Conservation (phyloP, 192 early-diverging fungal genomes). For the Funneliformis geosporum region DNA sequence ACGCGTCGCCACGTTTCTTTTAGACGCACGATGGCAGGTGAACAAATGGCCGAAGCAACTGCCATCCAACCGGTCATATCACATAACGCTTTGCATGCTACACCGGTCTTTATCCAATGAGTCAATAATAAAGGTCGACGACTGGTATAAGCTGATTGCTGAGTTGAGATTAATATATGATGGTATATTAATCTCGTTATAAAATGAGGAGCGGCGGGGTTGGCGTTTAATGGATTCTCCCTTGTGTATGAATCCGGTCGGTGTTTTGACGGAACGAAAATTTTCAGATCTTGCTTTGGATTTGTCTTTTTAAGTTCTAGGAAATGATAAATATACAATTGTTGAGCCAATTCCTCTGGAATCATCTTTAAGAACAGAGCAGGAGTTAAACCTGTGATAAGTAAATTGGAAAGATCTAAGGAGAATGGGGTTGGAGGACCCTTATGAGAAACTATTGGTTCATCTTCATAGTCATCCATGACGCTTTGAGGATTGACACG, state of each 20-base stretch:
- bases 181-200: slow-evolving; percentile 66
- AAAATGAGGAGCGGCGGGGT: slow-evolving; percentile 66
- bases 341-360: slow-evolving; percentile 64
- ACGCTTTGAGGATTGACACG: not conserved
- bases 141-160: slow-evolving; percentile 49
- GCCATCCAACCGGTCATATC: slow-evolving; percentile 68
- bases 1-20: slow-evolving; percentile 73
- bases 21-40: slow-evolving; percentile 64
- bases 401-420: slow-evolving; percentile 50
- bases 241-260: slow-evolving; percentile 31
- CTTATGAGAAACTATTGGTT: not conserved
- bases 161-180: slow-evolving; percentile 62
- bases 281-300: slow-evolving; percentile 29
- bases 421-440: not conserved
- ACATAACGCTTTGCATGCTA: slow-evolving; percentile 52
- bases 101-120: slow-evolving; percentile 72
- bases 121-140: slow-evolving; percentile 55
- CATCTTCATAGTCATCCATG: slow-evolving; percentile 1
- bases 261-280: slow-evolving; percentile 44
- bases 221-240: slow-evolving; percentile 43
- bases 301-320: slow-evolving; percentile 28
- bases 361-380: slow-evolving; percentile 60
- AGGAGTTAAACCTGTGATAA: slow-evolving; percentile 64
- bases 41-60: slow-evolving; percentile 67
- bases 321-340: slow-evolving; percentile 69